Evolutionary conservation across 1,139 yeast genomes (phyloP), one percentile per base, ranked within the genome.

Genomic region (Candida frijolesensis): DNA sequence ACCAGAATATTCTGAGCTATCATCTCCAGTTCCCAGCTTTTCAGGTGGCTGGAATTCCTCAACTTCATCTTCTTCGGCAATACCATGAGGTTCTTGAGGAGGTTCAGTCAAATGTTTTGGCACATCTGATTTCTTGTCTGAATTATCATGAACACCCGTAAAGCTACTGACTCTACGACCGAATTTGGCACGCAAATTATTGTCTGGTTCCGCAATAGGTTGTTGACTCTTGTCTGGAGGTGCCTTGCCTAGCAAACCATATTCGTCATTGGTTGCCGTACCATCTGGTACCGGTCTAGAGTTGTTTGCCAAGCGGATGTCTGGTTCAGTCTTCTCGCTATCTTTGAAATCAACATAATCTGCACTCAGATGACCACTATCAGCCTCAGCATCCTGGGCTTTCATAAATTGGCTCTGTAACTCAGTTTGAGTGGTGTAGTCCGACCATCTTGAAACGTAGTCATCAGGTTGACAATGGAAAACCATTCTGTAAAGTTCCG

Each of bases 391-490:
- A 29, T 63, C 66, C 54, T 77, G 94, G 12, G 84, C 79, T 39
- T 76, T 60, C 43, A 68, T 65, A 61, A 87, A 87, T 0, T 86
- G 88, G 33, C 76, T 70, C 48, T 74, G 76, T 59, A 87, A 66
- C 50, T 79, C 80, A 45, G 82, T 78, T 65, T 77, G 89, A 37
- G 79, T 84, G 64, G 89, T 91, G 66, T 91, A 95, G 46, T 90
- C 96, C 52, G 82, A 81, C 99, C 99, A 95, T 0, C 94, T 81
- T 19, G 78, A 76, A 12, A 94, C 98, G 14, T 81, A 76, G 64
- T 94, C 90, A 66, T 95, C 99, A 0, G 99, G 99, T 65, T 94
- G 98, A 56, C 91, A 84, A 57, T 92, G 94, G 78, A 95, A 95
- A 2, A 94, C 90, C 67, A 87, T 77, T 54, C 97, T 78, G 70